phyloP scores from a whole-genome alignment of 2,329 filamentous ascomycete species.

The Exophiala sideris region DNA sequence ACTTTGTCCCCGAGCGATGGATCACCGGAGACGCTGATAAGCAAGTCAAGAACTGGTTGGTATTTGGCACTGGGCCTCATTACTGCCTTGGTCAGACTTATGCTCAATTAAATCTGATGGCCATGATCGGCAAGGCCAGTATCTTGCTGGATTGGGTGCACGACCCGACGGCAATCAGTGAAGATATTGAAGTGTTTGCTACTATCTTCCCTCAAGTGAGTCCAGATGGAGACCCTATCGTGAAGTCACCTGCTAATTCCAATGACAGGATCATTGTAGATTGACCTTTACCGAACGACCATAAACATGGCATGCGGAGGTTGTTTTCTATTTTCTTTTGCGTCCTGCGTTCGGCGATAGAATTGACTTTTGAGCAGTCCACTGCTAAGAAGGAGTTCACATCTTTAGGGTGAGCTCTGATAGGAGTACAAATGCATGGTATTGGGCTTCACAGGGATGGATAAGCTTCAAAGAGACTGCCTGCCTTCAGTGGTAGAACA shows the following conservation, averaged over 20 bases:
- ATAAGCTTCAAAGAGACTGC: no score
- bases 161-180: conserved; percentile 74
- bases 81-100: conserved; percentile 96
- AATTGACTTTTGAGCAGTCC: background rate
- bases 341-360: conserved; percentile 13
- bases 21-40: conserved; percentile 84
- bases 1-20: conserved; percentile 88
- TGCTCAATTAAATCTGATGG: conserved; percentile 80
- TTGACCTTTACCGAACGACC: conserved; percentile 62
- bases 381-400: background rate
- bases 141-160: conserved; percentile 88
- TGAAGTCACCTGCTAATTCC: conserved; percentile 11
- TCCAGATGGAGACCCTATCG: conserved; percentile 19
- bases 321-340: conserved; percentile 7
- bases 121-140: conserved; percentile 86
- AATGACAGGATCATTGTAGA: conserved; percentile 72
- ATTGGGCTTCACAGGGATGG: no score
- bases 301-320: conserved; percentile 21
- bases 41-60: conserved; percentile 92
- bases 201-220: conserved; percentile 95
- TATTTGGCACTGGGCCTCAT: conserved; percentile 93
- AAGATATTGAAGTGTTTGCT: conserved; percentile 97
- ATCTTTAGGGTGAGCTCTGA: no score
- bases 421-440: no score
- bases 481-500: no score